These are phyloP conservation scores for Yamadazyma songkhlaensis DNA, from an alignment of 1,139 yeast genomes.

Conservation along the genomic window DNA sequence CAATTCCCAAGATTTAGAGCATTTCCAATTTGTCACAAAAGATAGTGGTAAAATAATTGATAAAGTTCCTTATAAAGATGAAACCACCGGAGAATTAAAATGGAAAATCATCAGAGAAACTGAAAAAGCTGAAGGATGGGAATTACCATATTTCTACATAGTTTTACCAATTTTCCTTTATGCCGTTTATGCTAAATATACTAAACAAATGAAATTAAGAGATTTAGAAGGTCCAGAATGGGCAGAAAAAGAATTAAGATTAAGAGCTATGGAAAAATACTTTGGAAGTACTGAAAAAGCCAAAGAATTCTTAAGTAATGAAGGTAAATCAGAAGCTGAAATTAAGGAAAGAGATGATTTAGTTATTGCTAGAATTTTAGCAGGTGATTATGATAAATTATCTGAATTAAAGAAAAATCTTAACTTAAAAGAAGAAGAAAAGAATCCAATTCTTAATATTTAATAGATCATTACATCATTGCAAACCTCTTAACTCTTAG, in stretches of 20 bases:
- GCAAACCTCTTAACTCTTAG: background rate
- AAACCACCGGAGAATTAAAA: constrained; percentile 71
- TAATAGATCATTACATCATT: constrained; percentile 11
- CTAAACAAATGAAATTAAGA: constrained; percentile 43
- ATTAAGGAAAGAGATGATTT: constrained; percentile 71
- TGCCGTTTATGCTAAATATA: constrained; percentile 44
- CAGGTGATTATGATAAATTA: constrained; percentile 82
- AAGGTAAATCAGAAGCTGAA: constrained; percentile 57
- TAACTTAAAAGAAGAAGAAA: constrained; percentile 38
- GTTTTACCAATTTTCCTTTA: constrained; percentile 60
- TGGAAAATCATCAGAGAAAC: constrained; percentile 80
- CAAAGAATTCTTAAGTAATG: constrained; percentile 52
- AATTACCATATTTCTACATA: constrained; percentile 66
- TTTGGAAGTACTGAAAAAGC: constrained; percentile 62
- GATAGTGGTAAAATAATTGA: constrained; percentile 71
- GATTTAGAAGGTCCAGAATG: constrained; percentile 58
- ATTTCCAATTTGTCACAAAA: constrained; percentile 59
- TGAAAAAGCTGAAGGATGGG: constrained; percentile 84
- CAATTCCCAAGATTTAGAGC: constrained; percentile 62
- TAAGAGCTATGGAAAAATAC: constrained; percentile 69
- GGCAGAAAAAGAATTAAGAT: constrained; percentile 81
- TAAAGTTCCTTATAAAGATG: constrained; percentile 81
- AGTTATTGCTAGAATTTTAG: constrained; percentile 76
- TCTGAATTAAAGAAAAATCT: constrained; percentile 63
- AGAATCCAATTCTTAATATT: constrained; percentile 34